Evolutionary conservation across 202 grass and related monocot species (phyloP).

Genomic region (Alloteropsis angusta): DNA sequence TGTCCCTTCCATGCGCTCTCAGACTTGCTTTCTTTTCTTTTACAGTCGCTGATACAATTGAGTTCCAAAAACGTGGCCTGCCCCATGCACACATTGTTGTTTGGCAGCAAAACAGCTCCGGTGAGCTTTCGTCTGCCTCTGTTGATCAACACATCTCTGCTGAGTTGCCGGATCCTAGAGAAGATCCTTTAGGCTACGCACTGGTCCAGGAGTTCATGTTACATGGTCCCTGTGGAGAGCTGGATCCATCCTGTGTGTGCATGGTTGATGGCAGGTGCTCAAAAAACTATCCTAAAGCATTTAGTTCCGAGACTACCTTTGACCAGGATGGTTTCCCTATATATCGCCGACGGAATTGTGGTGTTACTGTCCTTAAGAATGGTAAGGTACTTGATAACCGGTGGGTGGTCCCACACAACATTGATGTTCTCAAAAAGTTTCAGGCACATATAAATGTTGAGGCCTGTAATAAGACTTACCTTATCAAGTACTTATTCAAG

Average conservation of each 20-base stretch:
- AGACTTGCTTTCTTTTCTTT: too few species aligned
- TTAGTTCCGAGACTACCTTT: background rate
- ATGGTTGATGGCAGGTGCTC: constrained; percentile 12
- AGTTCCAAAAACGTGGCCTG: background rate
- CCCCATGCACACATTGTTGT: background rate
- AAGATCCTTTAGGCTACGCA: background rate
- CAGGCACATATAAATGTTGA: too few species aligned
- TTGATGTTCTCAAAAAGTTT: too few species aligned
- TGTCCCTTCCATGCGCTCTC: too few species aligned
- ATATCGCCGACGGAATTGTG: too few species aligned
- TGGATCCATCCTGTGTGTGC: background rate
- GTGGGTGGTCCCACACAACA: too few species aligned
- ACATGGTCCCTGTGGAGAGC: background rate
- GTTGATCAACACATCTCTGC: background rate
- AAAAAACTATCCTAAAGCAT: background rate
- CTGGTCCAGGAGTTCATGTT: background rate
- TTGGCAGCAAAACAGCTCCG: background rate
- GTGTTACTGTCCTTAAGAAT: too few species aligned
- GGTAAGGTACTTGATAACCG: too few species aligned
- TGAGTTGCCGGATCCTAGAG: background rate
- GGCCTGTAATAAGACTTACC: too few species aligned
- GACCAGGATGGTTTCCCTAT: background rate
- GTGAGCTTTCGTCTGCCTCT: too few species aligned
- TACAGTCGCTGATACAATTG: background rate
- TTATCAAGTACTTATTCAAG: too few species aligned